Evolutionary conservation across 2,329 filamentous ascomycete genomes (phyloP).

Genomic region (Claviceps lovelessii): DNA sequence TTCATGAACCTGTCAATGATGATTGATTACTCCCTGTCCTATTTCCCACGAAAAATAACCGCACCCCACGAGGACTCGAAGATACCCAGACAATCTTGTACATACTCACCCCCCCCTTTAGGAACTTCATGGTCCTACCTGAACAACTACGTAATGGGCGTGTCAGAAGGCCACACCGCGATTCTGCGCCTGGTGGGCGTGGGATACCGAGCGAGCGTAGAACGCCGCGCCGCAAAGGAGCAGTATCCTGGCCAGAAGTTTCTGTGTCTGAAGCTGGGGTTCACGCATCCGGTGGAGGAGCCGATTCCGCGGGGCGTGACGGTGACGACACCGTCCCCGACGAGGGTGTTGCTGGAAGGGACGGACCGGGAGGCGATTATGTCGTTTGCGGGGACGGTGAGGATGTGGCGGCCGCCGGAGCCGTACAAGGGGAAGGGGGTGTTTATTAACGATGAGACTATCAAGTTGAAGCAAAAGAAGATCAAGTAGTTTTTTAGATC

Average conservation of each 20-base stretch:
- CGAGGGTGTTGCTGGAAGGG: conserved; percentile 79
- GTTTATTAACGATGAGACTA: conserved; percentile 94
- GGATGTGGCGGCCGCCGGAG: conserved; percentile 80
- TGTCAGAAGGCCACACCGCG: conserved; percentile 90
- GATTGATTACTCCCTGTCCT: no score
- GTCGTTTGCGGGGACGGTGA: conserved; percentile 79
- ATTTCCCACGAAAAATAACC: no score
- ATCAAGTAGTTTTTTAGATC: no score
- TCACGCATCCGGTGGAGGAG: conserved; percentile 88
- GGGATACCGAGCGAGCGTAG: conserved; percentile 81
- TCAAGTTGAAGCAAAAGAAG: conserved; percentile 97
- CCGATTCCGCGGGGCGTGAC: conserved; percentile 69
- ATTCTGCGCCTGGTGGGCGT: conserved; percentile 89
- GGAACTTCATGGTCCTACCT: conserved; percentile 84
- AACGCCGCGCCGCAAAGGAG: conserved; percentile 58
- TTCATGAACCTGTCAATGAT: not conserved
- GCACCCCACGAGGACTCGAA: no score
- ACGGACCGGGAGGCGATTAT: conserved; percentile 75
- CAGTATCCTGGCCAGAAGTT: conserved; percentile 75
- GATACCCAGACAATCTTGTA: not conserved
- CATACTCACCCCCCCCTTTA: conserved; percentile 20
- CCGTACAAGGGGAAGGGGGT: conserved; percentile 99
- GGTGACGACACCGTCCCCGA: conserved; percentile 80
- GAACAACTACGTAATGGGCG: conserved; percentile 79
- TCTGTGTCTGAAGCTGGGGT: conserved; percentile 87